Evolutionary conservation across 176 grass and related monocot genomes (phyloP).

Genomic region (Cenchrus americanus): DNA sequence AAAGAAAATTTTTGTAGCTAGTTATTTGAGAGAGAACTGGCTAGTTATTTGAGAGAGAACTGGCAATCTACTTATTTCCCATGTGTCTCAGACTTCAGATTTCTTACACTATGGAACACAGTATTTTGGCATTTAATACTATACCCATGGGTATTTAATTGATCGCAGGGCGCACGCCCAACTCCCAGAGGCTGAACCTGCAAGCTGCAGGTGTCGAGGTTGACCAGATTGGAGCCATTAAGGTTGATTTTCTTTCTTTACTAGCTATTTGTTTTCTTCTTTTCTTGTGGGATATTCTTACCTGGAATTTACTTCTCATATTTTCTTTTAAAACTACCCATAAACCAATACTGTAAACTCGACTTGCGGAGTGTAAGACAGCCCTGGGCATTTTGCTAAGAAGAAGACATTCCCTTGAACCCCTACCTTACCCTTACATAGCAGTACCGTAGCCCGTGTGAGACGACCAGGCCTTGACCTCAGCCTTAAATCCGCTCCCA

Average conservation of each 20-base stretch:
- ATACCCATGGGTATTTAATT: constrained; percentile 31
- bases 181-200: constrained; percentile 86
- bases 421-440: too few relatives aligned
- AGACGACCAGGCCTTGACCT: too few relatives aligned
- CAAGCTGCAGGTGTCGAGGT: constrained; percentile 78
- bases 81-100: not conserved
- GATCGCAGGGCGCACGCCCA: constrained; percentile 70
- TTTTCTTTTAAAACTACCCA: constrained; percentile 11
- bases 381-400: too few relatives aligned
- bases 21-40: not conserved
- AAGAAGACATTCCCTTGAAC: too few relatives aligned
- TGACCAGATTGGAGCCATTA: constrained; percentile 79
- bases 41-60: not conserved
- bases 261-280: constrained; percentile 25
- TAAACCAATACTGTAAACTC: not conserved
- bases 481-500: too few relatives aligned
- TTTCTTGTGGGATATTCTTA: not conserved
- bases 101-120: not conserved
- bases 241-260: constrained; percentile 54
- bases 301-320: constrained; percentile 13
- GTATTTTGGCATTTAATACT: constrained; percentile 13
- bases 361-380: too few relatives aligned
- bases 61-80: not conserved
- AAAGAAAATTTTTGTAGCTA: not conserved
- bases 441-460: too few relatives aligned